phyloP scores from a whole-genome alignment of 257 asterid genomes.

The Osmanthus fragrans region DNA sequence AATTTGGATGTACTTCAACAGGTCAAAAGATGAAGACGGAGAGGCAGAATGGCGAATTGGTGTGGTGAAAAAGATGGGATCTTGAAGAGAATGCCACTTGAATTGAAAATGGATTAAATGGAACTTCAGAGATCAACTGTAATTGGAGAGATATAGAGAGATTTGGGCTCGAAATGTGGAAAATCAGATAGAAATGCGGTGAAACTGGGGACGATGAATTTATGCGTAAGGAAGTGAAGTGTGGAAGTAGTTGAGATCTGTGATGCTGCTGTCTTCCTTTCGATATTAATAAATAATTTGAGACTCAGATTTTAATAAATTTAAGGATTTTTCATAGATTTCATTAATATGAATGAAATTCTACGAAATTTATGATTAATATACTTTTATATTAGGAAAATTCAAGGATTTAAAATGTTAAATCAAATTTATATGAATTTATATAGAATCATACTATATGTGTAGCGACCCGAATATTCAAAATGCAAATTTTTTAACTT shows the following conservation, averaged over 20 bases:
- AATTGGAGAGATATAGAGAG: conserved; percentile 11
- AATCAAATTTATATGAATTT: too few relatives aligned
- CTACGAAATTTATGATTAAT: too few relatives aligned
- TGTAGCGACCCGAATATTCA: too few relatives aligned
- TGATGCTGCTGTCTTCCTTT: conserved; percentile 2
- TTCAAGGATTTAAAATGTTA: too few relatives aligned
- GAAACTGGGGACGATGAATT: neutral
- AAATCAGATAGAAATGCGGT: conserved; percentile 5
- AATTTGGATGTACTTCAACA: conserved; percentile 3
- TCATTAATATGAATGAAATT: too few relatives aligned
- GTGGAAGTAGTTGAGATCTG: conserved; percentile 12
- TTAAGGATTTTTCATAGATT: too few relatives aligned
- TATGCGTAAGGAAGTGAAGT: conserved; percentile 1
- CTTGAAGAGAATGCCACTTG: conserved; percentile 8
- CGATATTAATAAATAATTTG: too few relatives aligned
- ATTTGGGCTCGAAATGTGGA: conserved; percentile 7
- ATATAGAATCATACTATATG: too few relatives aligned
- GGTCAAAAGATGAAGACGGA: conserved; percentile 6
- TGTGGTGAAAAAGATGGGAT: neutral
- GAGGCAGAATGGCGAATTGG: conserved; percentile 5
- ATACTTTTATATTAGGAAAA: too few relatives aligned
- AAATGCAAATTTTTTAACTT: too few relatives aligned
- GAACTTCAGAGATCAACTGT: conserved; percentile 20
- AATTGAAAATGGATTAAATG: neutral
- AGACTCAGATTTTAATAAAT: too few relatives aligned